A percentile compares a stretch with the other conserved stretches of the same genome.
phyloP scores from a whole-genome alignment of 2,329 filamentous ascomycete species.

The Periglandula ipomoeae region DNA sequence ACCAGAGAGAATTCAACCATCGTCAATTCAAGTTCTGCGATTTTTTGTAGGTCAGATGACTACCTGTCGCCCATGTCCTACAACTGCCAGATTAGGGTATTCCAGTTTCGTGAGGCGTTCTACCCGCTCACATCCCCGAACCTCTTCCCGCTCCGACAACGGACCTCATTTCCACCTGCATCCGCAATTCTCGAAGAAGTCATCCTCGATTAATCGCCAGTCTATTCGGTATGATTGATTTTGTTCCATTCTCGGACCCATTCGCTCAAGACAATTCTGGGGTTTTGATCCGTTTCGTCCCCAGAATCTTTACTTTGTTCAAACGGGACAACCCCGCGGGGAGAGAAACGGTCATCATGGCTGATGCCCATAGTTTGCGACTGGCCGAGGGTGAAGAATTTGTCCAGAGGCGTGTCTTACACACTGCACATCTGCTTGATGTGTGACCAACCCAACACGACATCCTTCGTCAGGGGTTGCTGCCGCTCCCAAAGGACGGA shows the following conservation, averaged over 20 bases:
- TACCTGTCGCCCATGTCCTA: background rate
- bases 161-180: background rate
- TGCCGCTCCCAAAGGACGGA: no score
- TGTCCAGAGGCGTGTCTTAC: no score
- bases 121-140: background rate
- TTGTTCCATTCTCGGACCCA: no score
- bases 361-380: no score
- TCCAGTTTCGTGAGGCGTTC: background rate
- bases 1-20: background rate
- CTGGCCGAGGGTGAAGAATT: no score
- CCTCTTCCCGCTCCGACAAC: background rate
- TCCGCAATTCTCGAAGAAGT: background rate
- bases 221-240: background rate
- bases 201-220: background rate
- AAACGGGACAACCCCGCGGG: background rate
- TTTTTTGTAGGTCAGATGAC: no score
- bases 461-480: no score
- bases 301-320: background rate
- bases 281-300: background rate
- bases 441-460: background rate
- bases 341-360: no score
- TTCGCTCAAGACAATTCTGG: no score
- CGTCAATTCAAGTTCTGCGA: no score
- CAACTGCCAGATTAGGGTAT: no score
- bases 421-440: background rate